These are phyloP conservation scores for Fraxinus pennsylvanica DNA, from an alignment of 257 asterid genomes.

Conservation along the genomic window DNA sequence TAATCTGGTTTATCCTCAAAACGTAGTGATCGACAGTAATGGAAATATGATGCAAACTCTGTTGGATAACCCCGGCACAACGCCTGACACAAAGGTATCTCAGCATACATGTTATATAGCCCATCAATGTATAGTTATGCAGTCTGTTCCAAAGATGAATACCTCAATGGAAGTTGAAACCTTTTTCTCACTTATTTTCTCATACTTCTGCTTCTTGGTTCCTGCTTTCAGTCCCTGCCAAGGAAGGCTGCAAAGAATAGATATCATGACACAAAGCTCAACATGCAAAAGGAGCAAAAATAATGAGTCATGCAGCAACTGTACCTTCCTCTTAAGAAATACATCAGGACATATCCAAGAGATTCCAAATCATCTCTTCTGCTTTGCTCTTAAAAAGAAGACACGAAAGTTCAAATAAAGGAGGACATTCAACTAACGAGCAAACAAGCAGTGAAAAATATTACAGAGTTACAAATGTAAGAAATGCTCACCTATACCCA, in stretches of 20 bases:
- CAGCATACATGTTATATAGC: conserved; percentile 19
- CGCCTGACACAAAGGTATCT: conserved; percentile 48
- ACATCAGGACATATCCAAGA: conserved; percentile 92
- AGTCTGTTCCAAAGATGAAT: conserved; percentile 18
- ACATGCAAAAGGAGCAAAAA: conserved; percentile 26
- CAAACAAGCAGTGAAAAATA: conserved; percentile 15
- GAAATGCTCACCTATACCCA: conserved; percentile 74
- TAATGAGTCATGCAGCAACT: conserved; percentile 8
- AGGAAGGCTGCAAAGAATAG: conserved; percentile 68
- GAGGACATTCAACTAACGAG: conserved; percentile 12
- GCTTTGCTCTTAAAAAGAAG: conserved; percentile 69
- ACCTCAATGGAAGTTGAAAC: conserved; percentile 98
- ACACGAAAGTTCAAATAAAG: conserved; percentile 22
- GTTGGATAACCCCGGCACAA: conserved; percentile 89
- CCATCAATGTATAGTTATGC: conserved; percentile 18
- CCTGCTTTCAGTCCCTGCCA: conserved; percentile 99
- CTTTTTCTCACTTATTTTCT: conserved; percentile 90
- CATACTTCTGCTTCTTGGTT: conserved; percentile 92
- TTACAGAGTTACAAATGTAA: conserved; percentile 17
- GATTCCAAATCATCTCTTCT: conserved; percentile 99
- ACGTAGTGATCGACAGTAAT: conserved; percentile 93
- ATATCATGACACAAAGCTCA: conserved; percentile 39
- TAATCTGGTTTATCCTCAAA: conserved; percentile 96
- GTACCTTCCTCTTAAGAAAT: conserved; percentile 93
- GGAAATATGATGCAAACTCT: conserved; percentile 97